Conservation (phyloP, 768 basidiomycete species). For the Strobilomyces echinocephalus region DNA sequence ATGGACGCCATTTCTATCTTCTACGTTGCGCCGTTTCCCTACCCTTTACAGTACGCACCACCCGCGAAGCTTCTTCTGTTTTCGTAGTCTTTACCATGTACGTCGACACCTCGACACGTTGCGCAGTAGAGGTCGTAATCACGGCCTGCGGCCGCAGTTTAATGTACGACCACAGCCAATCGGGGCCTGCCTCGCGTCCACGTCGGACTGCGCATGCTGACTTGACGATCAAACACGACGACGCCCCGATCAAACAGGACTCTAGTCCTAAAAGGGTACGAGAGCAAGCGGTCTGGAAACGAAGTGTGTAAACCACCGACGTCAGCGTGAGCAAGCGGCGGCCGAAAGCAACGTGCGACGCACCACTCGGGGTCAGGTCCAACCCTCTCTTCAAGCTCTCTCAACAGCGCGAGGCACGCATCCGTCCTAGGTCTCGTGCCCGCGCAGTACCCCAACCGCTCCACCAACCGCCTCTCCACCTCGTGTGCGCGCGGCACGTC, state of each 20-base stretch:
- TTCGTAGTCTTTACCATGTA: background rate
- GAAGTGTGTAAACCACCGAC: background rate
- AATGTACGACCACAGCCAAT: background rate
- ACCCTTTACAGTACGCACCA: background rate
- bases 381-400: conserved; percentile 12
- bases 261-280: too few species aligned
- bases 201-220: too few species aligned
- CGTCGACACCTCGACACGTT: background rate
- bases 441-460: conserved; percentile 17
- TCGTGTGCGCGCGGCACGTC: conserved; percentile 28
- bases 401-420: conserved; percentile 16
- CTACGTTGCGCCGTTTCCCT: background rate
- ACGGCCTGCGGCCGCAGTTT: background rate
- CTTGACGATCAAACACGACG: background rate
- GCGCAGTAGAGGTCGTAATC: background rate
- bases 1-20: background rate
- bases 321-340: background rate
- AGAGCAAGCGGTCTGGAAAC: background rate
- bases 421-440: conserved; percentile 25
- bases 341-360: background rate
- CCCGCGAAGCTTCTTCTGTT: background rate
- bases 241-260: background rate
- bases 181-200: background rate
- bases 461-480: conserved; percentile 27
- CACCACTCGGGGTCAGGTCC: background rate